Conservation (phyloP, 257 asterid genomes). For the Coffea eugenioides region DNA sequence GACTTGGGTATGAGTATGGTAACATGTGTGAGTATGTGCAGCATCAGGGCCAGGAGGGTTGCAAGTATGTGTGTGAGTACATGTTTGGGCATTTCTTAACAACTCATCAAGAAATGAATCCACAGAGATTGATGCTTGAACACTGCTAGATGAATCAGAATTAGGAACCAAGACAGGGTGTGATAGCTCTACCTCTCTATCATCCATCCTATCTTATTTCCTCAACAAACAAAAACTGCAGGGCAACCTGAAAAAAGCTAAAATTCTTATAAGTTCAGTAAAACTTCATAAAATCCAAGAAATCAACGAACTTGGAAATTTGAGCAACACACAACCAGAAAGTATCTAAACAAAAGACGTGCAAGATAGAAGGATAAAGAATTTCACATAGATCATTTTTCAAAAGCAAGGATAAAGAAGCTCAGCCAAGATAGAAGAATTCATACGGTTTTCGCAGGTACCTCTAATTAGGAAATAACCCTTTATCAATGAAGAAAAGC, state of each 20-base stretch:
- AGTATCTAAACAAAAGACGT: too few species aligned
- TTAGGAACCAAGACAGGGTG: slow-evolving; percentile 18
- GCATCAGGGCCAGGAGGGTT: slow-evolving; percentile 39
- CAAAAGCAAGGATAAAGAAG: slow-evolving; percentile 20
- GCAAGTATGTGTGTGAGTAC: slow-evolving; percentile 31
- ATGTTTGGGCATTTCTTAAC: slow-evolving; percentile 36
- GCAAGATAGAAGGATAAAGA: too few species aligned
- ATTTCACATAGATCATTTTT: neutral
- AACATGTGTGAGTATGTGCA: slow-evolving; percentile 66
- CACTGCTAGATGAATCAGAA: slow-evolving; percentile 21
- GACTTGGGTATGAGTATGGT: slow-evolving; percentile 61
- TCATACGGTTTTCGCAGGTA: slow-evolving; percentile 7
- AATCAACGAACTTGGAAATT: too few species aligned
- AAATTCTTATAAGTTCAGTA: too few species aligned
- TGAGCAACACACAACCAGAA: too few species aligned
- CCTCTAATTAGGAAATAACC: slow-evolving; percentile 7
- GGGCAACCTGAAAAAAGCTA: too few species aligned
- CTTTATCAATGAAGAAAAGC: slow-evolving; percentile 5
- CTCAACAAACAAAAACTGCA: neutral
- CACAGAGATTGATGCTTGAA: slow-evolving; percentile 20
- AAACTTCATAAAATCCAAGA: too few species aligned
- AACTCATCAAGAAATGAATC: slow-evolving; percentile 48
- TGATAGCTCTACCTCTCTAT: slow-evolving; percentile 37
- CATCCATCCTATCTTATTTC: slow-evolving; percentile 32
- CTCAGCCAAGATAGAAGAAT: slow-evolving; percentile 14